These are phyloP conservation scores for Salix brachista DNA, from an alignment of 345 rosid genomes.

Conservation along the genomic window DNA sequence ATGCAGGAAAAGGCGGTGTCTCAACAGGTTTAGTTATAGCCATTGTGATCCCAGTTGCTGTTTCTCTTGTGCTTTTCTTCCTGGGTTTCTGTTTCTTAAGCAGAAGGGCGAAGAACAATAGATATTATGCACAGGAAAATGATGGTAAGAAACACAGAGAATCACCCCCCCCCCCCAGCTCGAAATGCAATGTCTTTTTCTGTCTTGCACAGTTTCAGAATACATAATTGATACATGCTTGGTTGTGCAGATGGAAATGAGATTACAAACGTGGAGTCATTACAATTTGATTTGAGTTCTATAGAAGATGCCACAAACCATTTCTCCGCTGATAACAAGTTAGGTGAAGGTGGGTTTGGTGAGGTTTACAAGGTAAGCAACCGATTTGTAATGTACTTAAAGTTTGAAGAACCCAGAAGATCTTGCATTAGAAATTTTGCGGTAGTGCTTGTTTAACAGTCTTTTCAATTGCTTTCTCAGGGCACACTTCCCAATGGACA, in stretches of 20 bases:
- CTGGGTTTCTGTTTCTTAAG: conserved; percentile 24
- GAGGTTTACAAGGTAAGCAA: conserved; percentile 53
- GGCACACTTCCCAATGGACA: conserved; percentile 36
- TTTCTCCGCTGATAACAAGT: conserved; percentile 46
- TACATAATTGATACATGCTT: not conserved
- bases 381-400: not conserved
- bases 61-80: conserved; percentile 23
- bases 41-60: conserved; percentile 26
- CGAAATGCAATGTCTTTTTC: not conserved
- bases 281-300: conserved; percentile 36
- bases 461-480: conserved; percentile 15
- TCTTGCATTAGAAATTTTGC: not conserved
- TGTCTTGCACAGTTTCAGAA: not conserved
- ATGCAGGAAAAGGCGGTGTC: conserved; percentile 28
- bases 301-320: conserved; percentile 44
- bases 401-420: not conserved
- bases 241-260: conserved; percentile 30
- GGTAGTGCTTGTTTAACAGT: not conserved
- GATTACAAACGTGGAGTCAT: conserved; percentile 34
- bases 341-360: conserved; percentile 75
- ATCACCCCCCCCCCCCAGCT: too few relatives aligned
- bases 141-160: conserved; percentile 19
- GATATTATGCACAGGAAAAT: conserved; percentile 17
- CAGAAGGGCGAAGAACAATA: conserved; percentile 29
- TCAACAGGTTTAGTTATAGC: conserved; percentile 24